Base-by-base conservation (phyloP, 1,284 basidiomycete genomes). In the Moniliophthora roreri region DNA sequence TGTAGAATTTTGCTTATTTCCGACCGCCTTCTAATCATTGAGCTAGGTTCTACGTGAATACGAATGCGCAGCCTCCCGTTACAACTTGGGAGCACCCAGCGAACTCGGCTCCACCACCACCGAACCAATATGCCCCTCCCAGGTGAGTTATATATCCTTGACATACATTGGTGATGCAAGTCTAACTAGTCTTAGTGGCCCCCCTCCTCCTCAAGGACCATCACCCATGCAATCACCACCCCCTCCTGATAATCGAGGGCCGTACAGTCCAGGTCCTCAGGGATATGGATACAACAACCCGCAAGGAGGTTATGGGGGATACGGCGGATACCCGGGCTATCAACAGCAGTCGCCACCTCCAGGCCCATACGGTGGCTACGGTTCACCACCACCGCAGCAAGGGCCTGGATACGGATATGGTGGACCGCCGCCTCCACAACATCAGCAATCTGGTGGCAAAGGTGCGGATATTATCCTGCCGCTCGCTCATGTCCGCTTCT, bases 31-130 rank as follows among this genome's bases (percentile, higher is more conserved):
- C 42, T 28, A 38, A 39, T 48, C 28, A 51, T 48, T 1, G 23
- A 4, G 36, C 34, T 34, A 89, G 87, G 86, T 89, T 81, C 73
- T 89, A 89, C 59, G 82, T 89, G 42, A 81, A 89, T 60, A 86
- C 82, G 0, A 63, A 64, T 32, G 77, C 77, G 44, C 69, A 74
- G 34, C 87, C 87, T 15, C 84, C 85, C 0, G 75, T 78, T 38
- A 81, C 85, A 35, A 78, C 76, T 16, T 89, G 87, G 87, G 73
- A 70, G 1, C 87, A 88, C 60, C 87, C 85, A 0, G 66, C 77
- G n/a, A 82, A 80, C 5, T 68, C 74, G 5, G 65, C 72, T 1
- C 73, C 76, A 13, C 50, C 73, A 1, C 68, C 72, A 1, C 62
- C 66, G 4, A 60, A 64, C 23, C 63, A 66, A 50, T 82, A 74